Conservation (phyloP, 2,329 filamentous ascomycete species). For the Penicillium digitatum region DNA sequence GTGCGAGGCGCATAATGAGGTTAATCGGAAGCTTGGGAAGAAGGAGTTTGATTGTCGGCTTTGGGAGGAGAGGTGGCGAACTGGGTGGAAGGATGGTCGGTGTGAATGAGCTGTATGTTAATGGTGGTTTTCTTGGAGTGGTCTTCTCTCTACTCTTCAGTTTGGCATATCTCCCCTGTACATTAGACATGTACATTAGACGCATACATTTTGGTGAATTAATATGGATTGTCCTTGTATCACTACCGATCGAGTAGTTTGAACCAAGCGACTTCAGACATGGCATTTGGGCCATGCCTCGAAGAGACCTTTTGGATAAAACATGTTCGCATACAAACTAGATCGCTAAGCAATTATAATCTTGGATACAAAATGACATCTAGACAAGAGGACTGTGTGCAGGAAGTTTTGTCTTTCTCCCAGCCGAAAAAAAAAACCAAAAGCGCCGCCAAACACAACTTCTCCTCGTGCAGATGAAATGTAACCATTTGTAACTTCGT, state of each 20-base stretch:
- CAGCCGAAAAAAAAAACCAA: slow-evolving; percentile 12
- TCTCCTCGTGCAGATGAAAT: slow-evolving; percentile 19
- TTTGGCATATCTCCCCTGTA: slow-evolving; percentile 15
- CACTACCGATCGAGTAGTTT: neutral
- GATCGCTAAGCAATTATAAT: slow-evolving; percentile 38
- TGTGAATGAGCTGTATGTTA: slow-evolving; percentile 50
- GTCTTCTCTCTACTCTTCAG: slow-evolving; percentile 10
- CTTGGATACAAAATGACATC: slow-evolving; percentile 32
- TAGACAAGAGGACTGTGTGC: slow-evolving; percentile 24
- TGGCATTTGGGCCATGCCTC: neutral
- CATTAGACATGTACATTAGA: slow-evolving; percentile 10
- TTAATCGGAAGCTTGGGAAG: slow-evolving; percentile 77
- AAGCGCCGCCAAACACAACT: slow-evolving; percentile 27
- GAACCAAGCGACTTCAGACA: neutral
- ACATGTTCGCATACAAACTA: slow-evolving; percentile 27
- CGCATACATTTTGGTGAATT: slow-evolving; percentile 4
- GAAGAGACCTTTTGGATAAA: slow-evolving; percentile 4
- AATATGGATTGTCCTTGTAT: neutral
- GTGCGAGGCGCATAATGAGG: slow-evolving; percentile 51
- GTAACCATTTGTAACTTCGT: slow-evolving; percentile 30
- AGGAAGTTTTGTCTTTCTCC: slow-evolving; percentile 21
- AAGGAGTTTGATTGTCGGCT: slow-evolving; percentile 78
- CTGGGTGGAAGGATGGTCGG: slow-evolving; percentile 70
- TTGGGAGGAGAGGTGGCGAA: slow-evolving; percentile 95
- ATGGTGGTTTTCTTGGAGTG: neutral